Conservation (phyloP, 1,284 basidiomycete species). For the Tetrapyrgos nigripes region DNA sequence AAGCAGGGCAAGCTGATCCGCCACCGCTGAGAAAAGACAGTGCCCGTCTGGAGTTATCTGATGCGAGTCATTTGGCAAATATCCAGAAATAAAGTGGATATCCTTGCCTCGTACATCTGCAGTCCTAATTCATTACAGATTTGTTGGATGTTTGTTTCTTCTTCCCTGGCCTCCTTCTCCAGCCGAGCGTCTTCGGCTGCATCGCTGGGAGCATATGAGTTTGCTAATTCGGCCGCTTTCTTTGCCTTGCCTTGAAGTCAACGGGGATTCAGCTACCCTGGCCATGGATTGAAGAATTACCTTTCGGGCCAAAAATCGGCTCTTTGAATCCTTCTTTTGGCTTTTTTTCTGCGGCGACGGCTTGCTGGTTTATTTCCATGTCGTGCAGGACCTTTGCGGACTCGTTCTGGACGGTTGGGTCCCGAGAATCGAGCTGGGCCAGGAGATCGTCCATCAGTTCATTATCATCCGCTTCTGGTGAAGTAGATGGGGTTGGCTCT, state of each 20-base stretch:
- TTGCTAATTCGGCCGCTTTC: constrained; percentile 75
- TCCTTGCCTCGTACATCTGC: constrained; percentile 71
- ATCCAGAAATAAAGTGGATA: background rate
- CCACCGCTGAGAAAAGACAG: constrained; percentile 93
- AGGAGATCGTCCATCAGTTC: constrained; percentile 75
- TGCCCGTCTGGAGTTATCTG: constrained; percentile 95
- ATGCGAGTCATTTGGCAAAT: constrained; percentile 10
- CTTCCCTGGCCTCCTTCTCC: constrained; percentile 73
- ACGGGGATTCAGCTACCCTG: background rate
- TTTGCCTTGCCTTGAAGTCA: constrained; percentile 59
- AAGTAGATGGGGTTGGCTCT: constrained; percentile 34
- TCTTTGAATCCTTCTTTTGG: constrained; percentile 71
- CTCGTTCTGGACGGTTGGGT: constrained; percentile 55
- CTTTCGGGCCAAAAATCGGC: constrained; percentile 81
- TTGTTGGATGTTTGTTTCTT: constrained; percentile 71
- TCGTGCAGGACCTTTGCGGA: constrained; percentile 57
- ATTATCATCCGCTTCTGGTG: constrained; percentile 50
- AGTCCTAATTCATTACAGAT: constrained; percentile 75
- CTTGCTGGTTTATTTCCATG: constrained; percentile 48
- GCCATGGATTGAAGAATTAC: constrained; percentile 48
- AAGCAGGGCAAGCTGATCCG: constrained; percentile 83
- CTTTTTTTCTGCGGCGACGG: constrained; percentile 41
- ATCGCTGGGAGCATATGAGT: constrained; percentile 64
- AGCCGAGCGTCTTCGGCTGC: constrained; percentile 69
- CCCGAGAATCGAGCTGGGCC: constrained; percentile 70